Evolutionary conservation across 78 protist genomes (phyloP).

Genomic region (Mastigamoeba balamuthi): DNA sequence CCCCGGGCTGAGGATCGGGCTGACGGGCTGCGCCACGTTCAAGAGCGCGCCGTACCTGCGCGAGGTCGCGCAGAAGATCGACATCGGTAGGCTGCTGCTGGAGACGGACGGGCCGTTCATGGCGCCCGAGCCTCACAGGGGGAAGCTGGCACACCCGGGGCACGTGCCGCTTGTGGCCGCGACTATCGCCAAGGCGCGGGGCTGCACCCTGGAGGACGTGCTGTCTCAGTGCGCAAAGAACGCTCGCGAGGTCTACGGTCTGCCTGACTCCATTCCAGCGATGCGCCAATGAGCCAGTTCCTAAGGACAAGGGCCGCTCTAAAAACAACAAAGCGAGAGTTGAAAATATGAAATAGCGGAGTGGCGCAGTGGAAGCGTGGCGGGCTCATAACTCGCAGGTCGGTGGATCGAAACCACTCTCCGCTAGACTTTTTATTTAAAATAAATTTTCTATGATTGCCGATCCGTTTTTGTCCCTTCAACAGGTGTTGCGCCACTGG

Average conservation of each 20-base stretch:
- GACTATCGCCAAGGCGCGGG: slow-evolving; percentile 36
- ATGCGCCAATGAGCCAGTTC: too few relatives aligned
- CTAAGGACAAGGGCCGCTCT: too few relatives aligned
- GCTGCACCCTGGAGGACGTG: slow-evolving; percentile 5
- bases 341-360: too few relatives aligned
- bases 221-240: slow-evolving; percentile 25
- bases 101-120: slow-evolving; percentile 82
- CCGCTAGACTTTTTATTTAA: too few relatives aligned
- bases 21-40: slow-evolving; percentile 69
- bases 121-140: slow-evolving; percentile 63
- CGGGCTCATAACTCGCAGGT: too few relatives aligned
- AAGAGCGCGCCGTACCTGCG: slow-evolving; percentile 26
- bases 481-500: too few relatives aligned
- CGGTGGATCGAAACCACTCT: too few relatives aligned
- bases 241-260: slow-evolving; percentile 24
- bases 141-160: slow-evolving; percentile 63
- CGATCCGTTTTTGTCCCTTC: too few relatives aligned
- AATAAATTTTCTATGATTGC: too few relatives aligned
- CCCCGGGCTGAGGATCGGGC: slow-evolving; percentile 56
- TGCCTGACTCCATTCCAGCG: too few relatives aligned
- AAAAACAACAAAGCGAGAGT: too few relatives aligned
- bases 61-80: slow-evolving; percentile 24
- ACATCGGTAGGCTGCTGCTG: slow-evolving; percentile 47
- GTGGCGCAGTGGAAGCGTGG: too few relatives aligned
- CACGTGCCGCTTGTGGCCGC: slow-evolving; percentile 58